Base-by-base conservation (phyloP, 768 basidiomycete species). In the Multifurca ochricompacta region DNA sequence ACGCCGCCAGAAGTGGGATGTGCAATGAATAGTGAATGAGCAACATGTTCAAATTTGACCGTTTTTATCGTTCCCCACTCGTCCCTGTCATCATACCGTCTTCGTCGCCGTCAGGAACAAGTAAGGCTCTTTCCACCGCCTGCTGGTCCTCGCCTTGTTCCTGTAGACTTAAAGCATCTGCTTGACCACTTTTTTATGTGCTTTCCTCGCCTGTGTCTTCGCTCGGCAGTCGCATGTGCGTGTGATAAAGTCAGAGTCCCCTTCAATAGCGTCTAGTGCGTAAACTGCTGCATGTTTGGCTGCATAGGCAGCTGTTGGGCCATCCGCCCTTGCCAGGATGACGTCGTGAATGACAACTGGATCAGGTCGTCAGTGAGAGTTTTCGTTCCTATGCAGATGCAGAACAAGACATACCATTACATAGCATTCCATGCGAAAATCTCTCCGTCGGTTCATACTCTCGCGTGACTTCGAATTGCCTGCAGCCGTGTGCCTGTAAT, bases 401-500 rank as follows among this genome's bases (percentile, higher is more conserved):
- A 1, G 9, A 32, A n/a, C 19, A 51, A 45, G 30, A 40, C 34
- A 43, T 60, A 85, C 85, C 79, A 44, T 80, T 71, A 64, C 80
- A 84, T 21, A 67, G 69, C 54, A 74, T 71, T 21, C 63, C 54
- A 55, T 67, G 63, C 43, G 65, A 67, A 39, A 63, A 66, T 42
- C 53, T 59, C 50, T 79, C 78, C 61, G 81, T 87, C 16, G 48
- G n/a, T 18, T 43, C 51, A 23, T 48, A 42, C 21, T 61, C 51
- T 13, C 52, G 51, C 42, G 72, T 64, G 41, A 86, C 74, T 54
- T 77, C 72, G 53, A 88, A 84, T 52, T 75, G 70, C 47, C 81
- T 82, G 62, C 89, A 89, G 39, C 83, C 82, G 60, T 83, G 77
- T 27, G 79, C 76, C 63, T 90, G 85, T 48, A 90, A 71, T 25